Evolutionary conservation across 306 rosid genomes (phyloP), one percentile per base, ranked within the genome.

Genomic region (Alnus glutinosa): DNA sequence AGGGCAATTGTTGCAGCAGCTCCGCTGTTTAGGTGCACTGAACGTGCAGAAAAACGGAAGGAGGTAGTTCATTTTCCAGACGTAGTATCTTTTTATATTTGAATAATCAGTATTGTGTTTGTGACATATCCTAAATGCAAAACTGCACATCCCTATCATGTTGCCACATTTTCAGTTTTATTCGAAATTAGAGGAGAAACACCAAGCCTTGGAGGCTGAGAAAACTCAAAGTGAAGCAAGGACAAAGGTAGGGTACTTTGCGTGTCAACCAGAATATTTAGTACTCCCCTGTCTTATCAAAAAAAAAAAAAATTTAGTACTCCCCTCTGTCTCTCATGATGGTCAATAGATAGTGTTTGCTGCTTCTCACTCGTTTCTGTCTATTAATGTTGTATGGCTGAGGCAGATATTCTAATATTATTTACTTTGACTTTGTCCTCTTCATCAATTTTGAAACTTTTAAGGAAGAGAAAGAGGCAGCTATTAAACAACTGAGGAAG

Each of bases 1-100:
- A 85, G 87, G 87, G 66, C 85, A 66, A 86, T 87, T 73, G 88
- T 79, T 81, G 94, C 96, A 78, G 88, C 94, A 48, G 96, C 93
- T 77, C 99, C 99, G 72, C 16, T 80, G 14, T 93, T 96, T 80
- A 88, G 91, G 80, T 85, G 90, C 80, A 86, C 91, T 42, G 86
- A 91, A 68, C 98, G 98, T 51, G 98, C 99, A 37, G 93, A 96
- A 83, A 96, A 88, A 81, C 89, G 99, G 55, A 96, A 75, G 89
- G 97, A 96, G 99, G 98, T 96, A 83, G 57, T 16, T 19, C 82
- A 61, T 75, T 82, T 16, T 69, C 73, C 48, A 9, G 69, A 62
- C 73, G 75, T 9, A 74, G 71, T 68, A 12, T 78, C 19, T 34
- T 81, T 85, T 79, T 52, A 30, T 63, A 55, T 72, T 66, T 18